phyloP scores from a whole-genome alignment of 2,329 filamentous ascomycete genomes.

The Amylocarpus encephaloides region DNA sequence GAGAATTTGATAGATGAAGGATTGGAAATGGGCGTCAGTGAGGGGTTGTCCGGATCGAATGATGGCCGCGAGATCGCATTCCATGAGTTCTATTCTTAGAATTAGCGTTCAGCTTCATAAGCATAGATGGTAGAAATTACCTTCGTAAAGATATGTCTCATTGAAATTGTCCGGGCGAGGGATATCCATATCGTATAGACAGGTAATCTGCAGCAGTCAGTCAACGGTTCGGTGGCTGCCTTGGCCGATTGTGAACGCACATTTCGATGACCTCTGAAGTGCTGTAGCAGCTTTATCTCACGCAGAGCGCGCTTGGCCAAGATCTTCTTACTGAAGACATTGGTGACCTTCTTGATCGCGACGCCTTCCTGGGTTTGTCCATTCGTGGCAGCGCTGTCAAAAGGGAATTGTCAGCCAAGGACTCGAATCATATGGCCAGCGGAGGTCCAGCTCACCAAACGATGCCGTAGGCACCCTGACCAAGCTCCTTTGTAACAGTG shows the following conservation, averaged over 20 bases:
- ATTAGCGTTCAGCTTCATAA: conserved; percentile 15
- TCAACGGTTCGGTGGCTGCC: conserved; percentile 3
- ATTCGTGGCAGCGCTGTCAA: conserved; percentile 78
- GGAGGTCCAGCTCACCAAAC: conserved; percentile 66
- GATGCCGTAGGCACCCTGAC: conserved; percentile 96
- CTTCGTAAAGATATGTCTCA: conserved; percentile 97
- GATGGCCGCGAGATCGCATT: conserved; percentile 96
- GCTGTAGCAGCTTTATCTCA: conserved; percentile 97
- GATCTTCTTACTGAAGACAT: conserved; percentile 99
- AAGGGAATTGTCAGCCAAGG: neutral
- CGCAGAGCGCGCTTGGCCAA: conserved; percentile 94
- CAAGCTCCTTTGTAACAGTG: conserved; percentile 96
- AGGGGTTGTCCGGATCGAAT: conserved; percentile 95
- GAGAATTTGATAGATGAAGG: conserved; percentile 99
- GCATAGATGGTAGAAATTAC: conserved; percentile 39
- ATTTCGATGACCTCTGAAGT: conserved; percentile 88
- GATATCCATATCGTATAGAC: conserved; percentile 99
- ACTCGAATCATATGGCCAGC: neutral
- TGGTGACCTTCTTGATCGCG: conserved; percentile 99
- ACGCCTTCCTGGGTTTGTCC: conserved; percentile 86
- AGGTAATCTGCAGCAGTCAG: conserved; percentile 73
- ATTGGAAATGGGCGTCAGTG: conserved; percentile 98
- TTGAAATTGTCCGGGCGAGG: conserved; percentile 97
- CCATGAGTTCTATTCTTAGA: conserved; percentile 76
- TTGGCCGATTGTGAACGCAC: conserved; percentile 42